A percentile compares a stretch with the other conserved stretches of the same genome.
Conservation (phyloP, 2,329 filamentous ascomycete genomes). For the Aureobasidium melanogenum region DNA sequence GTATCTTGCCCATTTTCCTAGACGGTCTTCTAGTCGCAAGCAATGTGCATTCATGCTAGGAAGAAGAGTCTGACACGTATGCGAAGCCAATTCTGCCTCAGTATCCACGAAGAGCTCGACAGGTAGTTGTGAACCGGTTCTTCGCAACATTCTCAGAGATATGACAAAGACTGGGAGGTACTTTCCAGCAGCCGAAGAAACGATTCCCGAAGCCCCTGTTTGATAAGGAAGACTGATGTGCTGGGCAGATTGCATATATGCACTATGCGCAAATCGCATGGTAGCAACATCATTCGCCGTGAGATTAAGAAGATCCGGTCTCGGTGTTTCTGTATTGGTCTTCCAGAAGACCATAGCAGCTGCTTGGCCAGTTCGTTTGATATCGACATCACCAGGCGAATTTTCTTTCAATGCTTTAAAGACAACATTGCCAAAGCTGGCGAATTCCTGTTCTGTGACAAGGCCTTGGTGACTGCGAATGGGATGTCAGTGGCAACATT, state of each 20-base stretch:
- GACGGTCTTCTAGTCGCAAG: constrained; percentile 35
- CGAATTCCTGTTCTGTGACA: neutral
- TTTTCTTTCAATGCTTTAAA: neutral
- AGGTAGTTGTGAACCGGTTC: constrained; percentile 34
- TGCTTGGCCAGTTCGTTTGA: neutral
- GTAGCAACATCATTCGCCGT: neutral
- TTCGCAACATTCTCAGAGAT: constrained; percentile 31
- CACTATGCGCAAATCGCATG: neutral
- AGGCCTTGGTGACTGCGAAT: neutral
- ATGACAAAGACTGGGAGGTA: constrained; percentile 9
- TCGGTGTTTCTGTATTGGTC: neutral
- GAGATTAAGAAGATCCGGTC: constrained; percentile 7
- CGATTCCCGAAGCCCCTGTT: neutral
- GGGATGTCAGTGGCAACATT: neutral
- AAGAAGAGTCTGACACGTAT: constrained; percentile 36
- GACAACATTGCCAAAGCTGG: neutral
- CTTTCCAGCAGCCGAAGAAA: constrained; percentile 8
- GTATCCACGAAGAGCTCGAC: constrained; percentile 39
- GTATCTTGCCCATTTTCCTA: constrained; percentile 17
- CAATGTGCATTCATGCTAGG: constrained; percentile 35
- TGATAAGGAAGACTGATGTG: neutral
- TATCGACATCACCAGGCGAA: neutral
- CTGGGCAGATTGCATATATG: neutral
- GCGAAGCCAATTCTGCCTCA: constrained; percentile 32
- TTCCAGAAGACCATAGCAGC: constrained; percentile 2